These are phyloP conservation scores for Yamadazyma blattariae DNA, from an alignment of 1,139 yeast genomes.

Conservation along the genomic window DNA sequence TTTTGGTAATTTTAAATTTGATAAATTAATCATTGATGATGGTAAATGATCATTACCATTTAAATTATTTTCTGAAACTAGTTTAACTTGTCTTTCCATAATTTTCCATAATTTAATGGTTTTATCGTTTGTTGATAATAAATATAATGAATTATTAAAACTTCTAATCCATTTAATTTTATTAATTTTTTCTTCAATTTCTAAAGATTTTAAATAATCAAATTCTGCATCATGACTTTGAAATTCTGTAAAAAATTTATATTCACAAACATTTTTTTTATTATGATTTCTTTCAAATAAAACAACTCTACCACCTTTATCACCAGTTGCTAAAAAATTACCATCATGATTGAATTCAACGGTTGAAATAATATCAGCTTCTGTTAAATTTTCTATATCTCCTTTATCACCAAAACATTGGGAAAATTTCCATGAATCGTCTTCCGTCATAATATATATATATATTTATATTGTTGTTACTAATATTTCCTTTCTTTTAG, in stretches of 20 bases:
- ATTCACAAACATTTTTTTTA: slow-evolving; percentile 75
- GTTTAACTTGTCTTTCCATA: slow-evolving; percentile 85
- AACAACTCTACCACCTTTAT: slow-evolving; percentile 97
- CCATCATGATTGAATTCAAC: slow-evolving; percentile 97
- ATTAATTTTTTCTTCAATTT: slow-evolving; percentile 97
- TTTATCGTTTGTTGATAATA: slow-evolving; percentile 92
- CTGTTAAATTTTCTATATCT: slow-evolving; percentile 92
- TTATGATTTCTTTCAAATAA: slow-evolving; percentile 84
- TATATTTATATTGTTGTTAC: neutral
- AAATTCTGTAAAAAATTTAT: slow-evolving; percentile 93
- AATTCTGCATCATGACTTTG: slow-evolving; percentile 99
- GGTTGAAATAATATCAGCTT: slow-evolving; percentile 95
- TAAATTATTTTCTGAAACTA: slow-evolving; percentile 88
- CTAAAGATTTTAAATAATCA: slow-evolving; percentile 91
- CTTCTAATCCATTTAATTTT: slow-evolving; percentile 95
- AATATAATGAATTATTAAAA: slow-evolving; percentile 81
- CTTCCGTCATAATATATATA: slow-evolving; percentile 12
- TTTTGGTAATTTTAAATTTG: slow-evolving; percentile 72
- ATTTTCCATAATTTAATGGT: slow-evolving; percentile 97
- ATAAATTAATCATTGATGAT: slow-evolving; percentile 16
- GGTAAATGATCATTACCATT: slow-evolving; percentile 37
- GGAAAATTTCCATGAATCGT: slow-evolving; percentile 64
- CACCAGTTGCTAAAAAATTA: slow-evolving; percentile 95
- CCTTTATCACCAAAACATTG: slow-evolving; percentile 99
- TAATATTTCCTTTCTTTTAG: too few relatives aligned